phyloP scores from a whole-genome alignment of 176 grass and related monocot species.

The Oryza rufipogon region DNA sequence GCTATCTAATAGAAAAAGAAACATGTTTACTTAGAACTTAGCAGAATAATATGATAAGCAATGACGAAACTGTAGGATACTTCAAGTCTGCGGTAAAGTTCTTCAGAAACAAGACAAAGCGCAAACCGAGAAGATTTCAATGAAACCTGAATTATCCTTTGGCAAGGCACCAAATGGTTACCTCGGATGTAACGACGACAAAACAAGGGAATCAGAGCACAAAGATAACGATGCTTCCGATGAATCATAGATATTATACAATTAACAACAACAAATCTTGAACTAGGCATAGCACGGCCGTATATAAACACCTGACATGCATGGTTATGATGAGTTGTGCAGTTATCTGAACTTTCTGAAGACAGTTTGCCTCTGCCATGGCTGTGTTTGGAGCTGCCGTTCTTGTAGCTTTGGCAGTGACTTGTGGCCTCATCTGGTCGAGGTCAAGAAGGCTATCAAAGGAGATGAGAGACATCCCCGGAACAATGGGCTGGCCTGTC shows the following conservation, averaged over 20 bases:
- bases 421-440: conserved; percentile 38
- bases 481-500: conserved; percentile 63
- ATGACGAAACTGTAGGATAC: background rate
- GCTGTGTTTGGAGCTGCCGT: conserved; percentile 22
- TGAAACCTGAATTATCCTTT: conserved; percentile 17
- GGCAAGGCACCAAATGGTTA: conserved; percentile 38
- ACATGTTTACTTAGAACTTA: background rate
- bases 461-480: conserved; percentile 57
- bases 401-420: background rate
- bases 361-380: conserved; percentile 18
- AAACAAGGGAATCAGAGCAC: background rate
- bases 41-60: background rate
- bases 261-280: background rate
- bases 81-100: background rate
- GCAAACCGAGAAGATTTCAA: background rate
- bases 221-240: conserved; percentile 26
- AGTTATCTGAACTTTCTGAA: background rate
- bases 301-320: conserved; percentile 17
- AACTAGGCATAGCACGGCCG: background rate
- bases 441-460: conserved; percentile 17
- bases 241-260: conserved; percentile 8
- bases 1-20: background rate
- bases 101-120: background rate
- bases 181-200: conserved; percentile 31
- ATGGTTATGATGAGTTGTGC: background rate